Base-by-base conservation (phyloP, 2,329 filamentous ascomycete species). In the Metarhizium rileyi region DNA sequence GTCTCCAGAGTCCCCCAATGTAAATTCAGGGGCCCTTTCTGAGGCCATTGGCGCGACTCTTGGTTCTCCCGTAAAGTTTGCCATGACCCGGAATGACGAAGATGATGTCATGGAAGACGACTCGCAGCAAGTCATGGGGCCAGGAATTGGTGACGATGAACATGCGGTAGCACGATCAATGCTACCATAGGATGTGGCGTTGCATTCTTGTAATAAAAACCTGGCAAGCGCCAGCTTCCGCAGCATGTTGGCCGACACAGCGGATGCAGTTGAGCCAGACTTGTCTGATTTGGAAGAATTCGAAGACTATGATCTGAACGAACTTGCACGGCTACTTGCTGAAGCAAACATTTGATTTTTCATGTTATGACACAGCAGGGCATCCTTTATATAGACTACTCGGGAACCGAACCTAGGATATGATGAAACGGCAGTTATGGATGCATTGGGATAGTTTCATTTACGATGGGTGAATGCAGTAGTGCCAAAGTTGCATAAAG, bases 1-100 rank as follows among this genome's bases (percentile, higher is more conserved):
- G 38, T 63, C 62, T 26, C 60, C 62, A 4, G 64, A 66, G 47
- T 55, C 61, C 41, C 53, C 58, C 35, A 55, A 57, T 22, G 46
- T 51, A 36, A 53, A 54, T 23, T 60, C 57, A 28, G 53, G 56
- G n/a, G 59, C 62, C 9, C 26, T 50, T 7, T 54, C 50, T 9
- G 45, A 48, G 10, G 49, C 53, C 4, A 50, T 51, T 42, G 58
- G 56, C 36, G 14, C 44, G 35, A 46, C 26, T 26, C 14, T 50
- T 28, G 43, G 48, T 10, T 48, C 48, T 22, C 50, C 53, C 22
- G 50, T 47, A 27, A 49, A 50, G 20, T 51, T 52, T 28, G 43
- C 40, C 4, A 16, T 26, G 50, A 38, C 22, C 38, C 40, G 47
- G 45, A 42, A 47, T 7, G 51, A 50, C 22, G 42, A 51, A 30